Evolutionary conservation across 441 rosid species (phyloP).

Genomic region (Melastoma candidum): DNA sequence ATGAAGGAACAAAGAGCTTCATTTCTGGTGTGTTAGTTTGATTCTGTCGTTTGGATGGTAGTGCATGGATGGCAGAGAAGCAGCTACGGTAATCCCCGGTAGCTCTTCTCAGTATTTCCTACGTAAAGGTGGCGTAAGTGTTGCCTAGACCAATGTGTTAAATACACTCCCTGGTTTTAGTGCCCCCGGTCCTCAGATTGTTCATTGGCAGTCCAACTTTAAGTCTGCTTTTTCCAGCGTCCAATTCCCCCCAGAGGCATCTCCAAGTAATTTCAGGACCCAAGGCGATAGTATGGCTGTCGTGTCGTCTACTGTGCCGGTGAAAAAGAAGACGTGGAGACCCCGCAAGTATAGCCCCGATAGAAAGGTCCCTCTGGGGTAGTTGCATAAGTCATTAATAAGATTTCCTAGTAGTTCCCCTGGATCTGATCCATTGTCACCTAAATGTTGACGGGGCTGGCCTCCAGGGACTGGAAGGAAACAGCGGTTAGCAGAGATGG

Average conservation of each 20-base stretch:
- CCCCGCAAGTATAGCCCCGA: conserved; percentile 89
- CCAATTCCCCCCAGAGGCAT: conserved; percentile 46
- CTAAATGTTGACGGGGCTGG: conserved; percentile 66
- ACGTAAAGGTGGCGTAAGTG: conserved; percentile 60
- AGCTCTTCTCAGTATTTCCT: conserved; percentile 74
- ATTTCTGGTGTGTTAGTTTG: background rate
- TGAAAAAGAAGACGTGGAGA: conserved; percentile 94
- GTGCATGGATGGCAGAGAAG: conserved; percentile 99
- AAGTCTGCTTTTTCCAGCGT: conserved; percentile 27
- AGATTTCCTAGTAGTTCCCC: conserved; percentile 36
- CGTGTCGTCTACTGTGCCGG: conserved; percentile 37
- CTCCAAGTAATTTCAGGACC: conserved; percentile 37
- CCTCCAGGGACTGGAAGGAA: conserved; percentile 97
- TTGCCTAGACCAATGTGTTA: conserved; percentile 45
- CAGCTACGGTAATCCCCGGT: conserved; percentile 66
- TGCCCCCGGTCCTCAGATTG: conserved; percentile 39
- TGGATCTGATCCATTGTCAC: conserved; percentile 43
- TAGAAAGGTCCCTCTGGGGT: conserved; percentile 35
- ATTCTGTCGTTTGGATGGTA: conserved; percentile 21
- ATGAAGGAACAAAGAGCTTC: background rate
- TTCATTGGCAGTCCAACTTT: conserved; percentile 36
- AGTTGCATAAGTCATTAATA: conserved; percentile 22
- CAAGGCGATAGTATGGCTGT: conserved; percentile 55
- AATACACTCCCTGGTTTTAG: conserved; percentile 58
- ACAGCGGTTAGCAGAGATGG: conserved; percentile 81